Percentiles rank a stretch among this genome's conserved stretches.
Conservation (phyloP, 1,139 yeast genomes). For the Yamadazyma mexicana region DNA sequence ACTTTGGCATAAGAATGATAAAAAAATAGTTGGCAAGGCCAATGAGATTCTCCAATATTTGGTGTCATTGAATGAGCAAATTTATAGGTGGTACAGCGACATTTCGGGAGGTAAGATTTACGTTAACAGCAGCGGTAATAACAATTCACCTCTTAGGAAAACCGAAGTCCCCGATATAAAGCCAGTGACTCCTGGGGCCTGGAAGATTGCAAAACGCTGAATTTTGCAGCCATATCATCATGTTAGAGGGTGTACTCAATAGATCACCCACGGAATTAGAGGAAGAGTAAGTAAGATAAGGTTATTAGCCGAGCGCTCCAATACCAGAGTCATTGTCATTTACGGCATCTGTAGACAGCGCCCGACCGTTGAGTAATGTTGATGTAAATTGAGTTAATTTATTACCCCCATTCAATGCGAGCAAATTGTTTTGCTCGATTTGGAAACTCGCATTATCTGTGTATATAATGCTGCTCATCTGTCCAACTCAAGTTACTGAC, state of each 20-base stretch:
- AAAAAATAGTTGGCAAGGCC: constrained; percentile 21
- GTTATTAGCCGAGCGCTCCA: too few species aligned
- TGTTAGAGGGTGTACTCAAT: too few species aligned
- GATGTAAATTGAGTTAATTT: too few species aligned
- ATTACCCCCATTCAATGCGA: not conserved
- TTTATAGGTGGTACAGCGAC: constrained; percentile 26
- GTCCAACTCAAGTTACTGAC: too few species aligned
- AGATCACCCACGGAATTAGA: too few species aligned
- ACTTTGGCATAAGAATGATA: constrained; percentile 20
- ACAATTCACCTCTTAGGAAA: not conserved
- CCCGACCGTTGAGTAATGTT: too few species aligned
- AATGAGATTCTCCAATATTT: constrained; percentile 23
- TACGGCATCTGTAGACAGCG: too few species aligned
- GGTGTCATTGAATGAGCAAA: constrained; percentile 12
- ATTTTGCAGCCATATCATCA: too few species aligned
- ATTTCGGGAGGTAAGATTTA: constrained; percentile 22
- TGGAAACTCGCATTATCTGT: not conserved
- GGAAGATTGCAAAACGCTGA: constrained; percentile 4
- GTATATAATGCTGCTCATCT: not conserved
- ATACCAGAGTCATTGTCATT: too few species aligned
- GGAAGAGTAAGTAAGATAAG: too few species aligned
- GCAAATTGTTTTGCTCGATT: constrained; percentile 5
- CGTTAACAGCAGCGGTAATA: constrained; percentile 8
- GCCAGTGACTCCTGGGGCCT: constrained; percentile 12
- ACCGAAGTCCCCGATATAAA: not conserved